Conservation (phyloP, 257 asterid species). For the Lithospermum erythrorhizon region DNA sequence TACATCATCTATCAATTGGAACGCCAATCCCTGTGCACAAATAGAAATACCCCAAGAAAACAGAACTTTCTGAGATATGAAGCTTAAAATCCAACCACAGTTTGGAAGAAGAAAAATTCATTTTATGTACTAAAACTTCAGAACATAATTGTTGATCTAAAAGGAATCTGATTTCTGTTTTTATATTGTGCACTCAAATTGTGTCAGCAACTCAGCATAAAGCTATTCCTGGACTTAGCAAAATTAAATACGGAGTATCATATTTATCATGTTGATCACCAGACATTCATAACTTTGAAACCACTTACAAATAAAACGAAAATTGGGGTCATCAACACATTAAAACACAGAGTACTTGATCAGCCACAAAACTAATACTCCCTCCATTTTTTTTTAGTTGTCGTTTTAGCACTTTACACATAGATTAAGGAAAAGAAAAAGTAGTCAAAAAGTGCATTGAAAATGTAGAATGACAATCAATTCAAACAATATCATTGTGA, state of each 20-base stretch:
- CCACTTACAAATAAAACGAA: background rate
- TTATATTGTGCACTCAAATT: background rate
- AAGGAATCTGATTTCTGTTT: background rate
- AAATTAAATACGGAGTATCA: too few relatives aligned
- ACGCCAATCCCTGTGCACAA: slow-evolving; percentile 73
- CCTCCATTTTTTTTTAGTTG: too few relatives aligned
- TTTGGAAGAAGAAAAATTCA: too few relatives aligned
- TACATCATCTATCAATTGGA: slow-evolving; percentile 83
- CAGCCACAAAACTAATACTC: background rate
- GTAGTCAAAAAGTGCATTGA: too few relatives aligned
- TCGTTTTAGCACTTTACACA: too few relatives aligned
- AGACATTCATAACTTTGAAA: background rate
- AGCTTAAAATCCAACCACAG: background rate
- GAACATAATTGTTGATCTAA: background rate
- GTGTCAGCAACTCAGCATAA: background rate
- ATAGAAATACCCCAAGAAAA: background rate
- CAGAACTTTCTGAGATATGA: background rate
- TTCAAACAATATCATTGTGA: too few relatives aligned
- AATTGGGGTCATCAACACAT: background rate
- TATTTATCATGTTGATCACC: background rate
- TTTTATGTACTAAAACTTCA: too few relatives aligned
- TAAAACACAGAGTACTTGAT: background rate
- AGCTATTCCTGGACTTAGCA: background rate
- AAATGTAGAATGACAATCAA: too few relatives aligned
- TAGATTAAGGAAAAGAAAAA: too few relatives aligned